Evolutionary conservation across 495 filamentous ascomycete genomes (phyloP), one percentile per base, ranked within the genome.

Genomic region (Aspergillus diversus): DNA sequence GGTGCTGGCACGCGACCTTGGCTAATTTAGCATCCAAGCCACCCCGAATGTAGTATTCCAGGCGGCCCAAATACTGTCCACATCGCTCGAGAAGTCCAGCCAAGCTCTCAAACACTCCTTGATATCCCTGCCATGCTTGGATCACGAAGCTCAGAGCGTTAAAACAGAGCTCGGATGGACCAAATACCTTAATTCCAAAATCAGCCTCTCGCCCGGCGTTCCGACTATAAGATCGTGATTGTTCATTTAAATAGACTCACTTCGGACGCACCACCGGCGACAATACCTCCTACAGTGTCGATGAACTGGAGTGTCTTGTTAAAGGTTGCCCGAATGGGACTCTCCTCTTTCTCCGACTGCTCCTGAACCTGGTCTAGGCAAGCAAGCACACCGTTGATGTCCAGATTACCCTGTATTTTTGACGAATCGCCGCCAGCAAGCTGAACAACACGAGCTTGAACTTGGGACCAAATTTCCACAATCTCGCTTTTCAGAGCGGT

Each of bases 101-200:
- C 12, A 78, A 66, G 43, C 72, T 75, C 37, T 70, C 74, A 37
- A 78, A 78, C 0, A 75, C 69, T 39, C 70, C 73, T 53, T 76
- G 69, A 55, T 78, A 78, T n/a, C 71, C 74, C 53, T 78, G 75
- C 75, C 75, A 78, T 33, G 75, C 74, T 55, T 74, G 72, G 12
- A 78, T 70, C 46, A 76, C 74, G 49, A 75, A 73, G 32, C 67
- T 73, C 7, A 78, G 54, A 32, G 72, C 75, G 58, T 75, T 78
- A 58, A 74, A 78, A 57, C 75, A 78, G 63, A 78, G 71, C 6
- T 73, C 74, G 1, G 75, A 70, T 5, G 75, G 75, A 21, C 67
- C 71, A 59, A 78, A 78, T 31, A 71, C 75, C 74, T 77, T 15
- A 42, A 64, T 55, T 55, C 33, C 39, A n/a, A 21, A 59, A 63